These are phyloP conservation scores for Backusella australiensis DNA, from an alignment of 192 early-diverging fungal species.

Conservation along the genomic window DNA sequence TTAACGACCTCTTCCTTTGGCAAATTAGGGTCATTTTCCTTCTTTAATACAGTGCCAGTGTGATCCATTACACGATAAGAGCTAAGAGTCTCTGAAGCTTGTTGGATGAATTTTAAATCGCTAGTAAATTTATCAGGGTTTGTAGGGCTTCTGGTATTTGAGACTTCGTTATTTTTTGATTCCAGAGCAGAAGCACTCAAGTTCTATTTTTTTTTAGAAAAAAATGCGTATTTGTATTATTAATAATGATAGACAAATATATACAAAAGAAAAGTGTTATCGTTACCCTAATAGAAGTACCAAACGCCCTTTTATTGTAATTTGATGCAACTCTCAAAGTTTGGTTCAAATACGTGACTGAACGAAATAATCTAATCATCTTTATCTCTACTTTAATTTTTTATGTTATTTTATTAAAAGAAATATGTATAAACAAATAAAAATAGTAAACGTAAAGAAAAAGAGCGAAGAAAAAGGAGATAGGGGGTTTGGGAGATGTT, in stretches of 20 bases:
- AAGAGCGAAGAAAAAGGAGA: neutral
- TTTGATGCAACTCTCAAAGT: neutral
- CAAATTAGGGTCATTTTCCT: slow-evolving; percentile 69
- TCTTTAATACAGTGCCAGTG: slow-evolving; percentile 73
- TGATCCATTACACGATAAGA: slow-evolving; percentile 95
- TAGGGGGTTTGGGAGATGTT: neutral
- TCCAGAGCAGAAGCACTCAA: neutral
- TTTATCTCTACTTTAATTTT: neutral
- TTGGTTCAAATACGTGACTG: neutral
- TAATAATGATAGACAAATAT: neutral
- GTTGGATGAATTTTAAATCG: slow-evolving; percentile 51
- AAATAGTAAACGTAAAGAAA: neutral
- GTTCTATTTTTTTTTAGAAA: neutral
- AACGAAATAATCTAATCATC: neutral
- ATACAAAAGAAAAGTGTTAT: neutral
- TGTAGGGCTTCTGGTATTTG: neutral
- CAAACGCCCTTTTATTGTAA: neutral
- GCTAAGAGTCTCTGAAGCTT: slow-evolving; percentile 64
- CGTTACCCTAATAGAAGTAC: neutral
- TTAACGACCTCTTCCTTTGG: slow-evolving; percentile 69
- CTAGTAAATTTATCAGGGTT: slow-evolving; percentile 9
- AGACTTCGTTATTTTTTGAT: neutral
- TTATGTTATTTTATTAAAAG: neutral
- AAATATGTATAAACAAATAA: neutral
- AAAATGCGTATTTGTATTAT: neutral